phyloP scores from a whole-genome alignment of 306 rosid species.

The Cucumis cinereus region DNA sequence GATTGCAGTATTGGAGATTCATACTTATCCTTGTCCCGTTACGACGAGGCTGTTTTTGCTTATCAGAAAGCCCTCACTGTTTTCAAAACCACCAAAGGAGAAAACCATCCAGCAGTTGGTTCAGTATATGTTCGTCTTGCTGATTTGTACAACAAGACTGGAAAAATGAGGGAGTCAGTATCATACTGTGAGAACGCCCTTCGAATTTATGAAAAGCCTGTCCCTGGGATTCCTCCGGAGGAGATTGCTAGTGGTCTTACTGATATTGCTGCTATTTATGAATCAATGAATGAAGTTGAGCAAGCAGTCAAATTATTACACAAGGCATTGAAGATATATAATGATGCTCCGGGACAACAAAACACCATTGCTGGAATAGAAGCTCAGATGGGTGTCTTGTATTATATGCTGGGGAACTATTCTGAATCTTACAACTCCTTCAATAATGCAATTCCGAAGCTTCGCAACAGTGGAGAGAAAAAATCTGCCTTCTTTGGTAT shows the following conservation, averaged over 20 bases:
- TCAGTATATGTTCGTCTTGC: slow-evolving; percentile 71
- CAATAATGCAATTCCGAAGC: slow-evolving; percentile 54
- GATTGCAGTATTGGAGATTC: slow-evolving; percentile 92
- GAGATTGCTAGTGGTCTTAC: slow-evolving; percentile 80
- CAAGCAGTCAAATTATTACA: slow-evolving; percentile 57
- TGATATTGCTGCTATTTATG: slow-evolving; percentile 72
- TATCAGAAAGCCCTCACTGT: slow-evolving; percentile 74
- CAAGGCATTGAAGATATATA: slow-evolving; percentile 53
- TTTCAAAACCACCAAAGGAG: slow-evolving; percentile 77
- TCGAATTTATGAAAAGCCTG: slow-evolving; percentile 70
- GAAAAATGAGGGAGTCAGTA: slow-evolving; percentile 68
- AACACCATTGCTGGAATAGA: slow-evolving; percentile 80
- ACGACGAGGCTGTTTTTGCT: slow-evolving; percentile 69
- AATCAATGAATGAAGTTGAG: slow-evolving; percentile 76
- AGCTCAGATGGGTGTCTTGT: slow-evolving; percentile 90
- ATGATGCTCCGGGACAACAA: slow-evolving; percentile 66
- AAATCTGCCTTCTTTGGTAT: slow-evolving; percentile 79
- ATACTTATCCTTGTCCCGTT: slow-evolving; percentile 63
- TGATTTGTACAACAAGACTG: slow-evolving; percentile 63
- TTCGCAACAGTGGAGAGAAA: slow-evolving; percentile 72
- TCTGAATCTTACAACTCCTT: slow-evolving; percentile 57
- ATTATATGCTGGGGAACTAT: slow-evolving; percentile 60
- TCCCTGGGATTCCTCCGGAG: slow-evolving; percentile 50
- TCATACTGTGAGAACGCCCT: slow-evolving; percentile 77
- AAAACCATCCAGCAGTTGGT: slow-evolving; percentile 80